Evolutionary conservation across 768 basidiomycete species (phyloP), one percentile per base, ranked within the genome.

Genomic region (Rhizopogon salebrosus): DNA sequence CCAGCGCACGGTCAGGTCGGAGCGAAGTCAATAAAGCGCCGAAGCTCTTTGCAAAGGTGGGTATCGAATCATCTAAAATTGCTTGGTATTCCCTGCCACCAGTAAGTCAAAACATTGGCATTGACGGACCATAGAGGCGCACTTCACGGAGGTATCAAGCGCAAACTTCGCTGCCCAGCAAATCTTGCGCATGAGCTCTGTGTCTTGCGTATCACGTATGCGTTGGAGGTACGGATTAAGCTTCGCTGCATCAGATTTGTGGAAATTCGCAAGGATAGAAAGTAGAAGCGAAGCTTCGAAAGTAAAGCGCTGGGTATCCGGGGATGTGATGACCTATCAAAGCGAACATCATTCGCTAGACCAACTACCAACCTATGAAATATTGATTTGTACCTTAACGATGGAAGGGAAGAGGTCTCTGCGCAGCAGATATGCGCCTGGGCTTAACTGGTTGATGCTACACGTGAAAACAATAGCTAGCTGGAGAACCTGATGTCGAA

Each of bases 381-480:
- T 22, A 43, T 22, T 26, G 29, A 38, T 10, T 29, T 6, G 71
- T 49, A 80, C 84, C 18, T 71, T 67, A 18, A 70, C 66, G 23
- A 85, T 73, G 2, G 78, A 71, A 4, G 83, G 77, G 60, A 81
- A 85, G 18, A 87, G 68, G 62, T 87, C 80, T 38, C 71, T 70
- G 10, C 83, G 78, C 13, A 87, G 73, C 42, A 88, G 81, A 60
- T 87, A 88, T 7, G 86, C 87, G 9, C 84, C 85, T 0, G 84
- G 82, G 58, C 86, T 89, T 14, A 84, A 72, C 57, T 88, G 75
- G 48, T 73, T 77, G 48, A 85, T 72, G 9, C 80, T 76, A 51
- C 83, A 81, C 62, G 80, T 74, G 57, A 79, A 85, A 35, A 75
- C 72, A 36, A 87, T 64, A 3, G 78, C 78, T 11, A 85, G 71